A percentile compares a stretch with the other conserved stretches of the same genome.
phyloP scores from a whole-genome alignment of 768 basidiomycete species.

The Auricularia sp. region DNA sequence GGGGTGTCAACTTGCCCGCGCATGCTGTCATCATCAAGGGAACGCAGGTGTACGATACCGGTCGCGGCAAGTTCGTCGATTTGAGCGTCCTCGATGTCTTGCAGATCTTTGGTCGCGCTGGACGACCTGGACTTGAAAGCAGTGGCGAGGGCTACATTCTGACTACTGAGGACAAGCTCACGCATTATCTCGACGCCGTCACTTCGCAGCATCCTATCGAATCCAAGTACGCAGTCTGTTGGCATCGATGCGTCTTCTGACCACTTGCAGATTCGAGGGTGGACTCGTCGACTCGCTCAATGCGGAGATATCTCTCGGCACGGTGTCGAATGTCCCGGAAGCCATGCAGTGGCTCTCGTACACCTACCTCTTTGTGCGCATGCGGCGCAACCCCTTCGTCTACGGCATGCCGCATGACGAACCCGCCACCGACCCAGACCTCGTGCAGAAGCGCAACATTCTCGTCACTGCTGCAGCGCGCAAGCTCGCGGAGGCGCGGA shows the following conservation, averaged over 20 bases:
- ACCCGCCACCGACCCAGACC: constrained; percentile 56
- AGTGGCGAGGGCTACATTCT: constrained; percentile 97
- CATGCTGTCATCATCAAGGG: constrained; percentile 99
- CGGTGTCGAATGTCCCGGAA: constrained; percentile 78
- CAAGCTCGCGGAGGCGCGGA: constrained; percentile 56
- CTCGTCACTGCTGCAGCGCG: constrained; percentile 59
- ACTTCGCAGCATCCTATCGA: constrained; percentile 91
- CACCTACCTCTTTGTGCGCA: constrained; percentile 91
- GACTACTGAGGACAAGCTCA: constrained; percentile 85
- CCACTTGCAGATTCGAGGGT: constrained; percentile 46
- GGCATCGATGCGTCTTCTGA: neutral
- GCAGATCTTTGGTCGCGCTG: constrained; percentile 96
- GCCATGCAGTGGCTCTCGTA: constrained; percentile 94
- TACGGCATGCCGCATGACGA: constrained; percentile 74
- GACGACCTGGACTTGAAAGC: constrained; percentile 73
- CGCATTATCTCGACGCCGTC: constrained; percentile 81
- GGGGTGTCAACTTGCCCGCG: constrained; percentile 98
- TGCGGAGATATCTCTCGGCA: constrained; percentile 90
- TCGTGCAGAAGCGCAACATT: constrained; percentile 58
- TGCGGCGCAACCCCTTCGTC: constrained; percentile 81
- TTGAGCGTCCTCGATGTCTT: constrained; percentile 91
- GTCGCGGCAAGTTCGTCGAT: constrained; percentile 83
- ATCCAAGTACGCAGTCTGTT: constrained; percentile 56
- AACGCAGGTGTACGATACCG: constrained; percentile 90
- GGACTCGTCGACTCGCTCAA: constrained; percentile 90